Conservation (phyloP, 257 asterid genomes). For the Fraxinus excelsior region DNA sequence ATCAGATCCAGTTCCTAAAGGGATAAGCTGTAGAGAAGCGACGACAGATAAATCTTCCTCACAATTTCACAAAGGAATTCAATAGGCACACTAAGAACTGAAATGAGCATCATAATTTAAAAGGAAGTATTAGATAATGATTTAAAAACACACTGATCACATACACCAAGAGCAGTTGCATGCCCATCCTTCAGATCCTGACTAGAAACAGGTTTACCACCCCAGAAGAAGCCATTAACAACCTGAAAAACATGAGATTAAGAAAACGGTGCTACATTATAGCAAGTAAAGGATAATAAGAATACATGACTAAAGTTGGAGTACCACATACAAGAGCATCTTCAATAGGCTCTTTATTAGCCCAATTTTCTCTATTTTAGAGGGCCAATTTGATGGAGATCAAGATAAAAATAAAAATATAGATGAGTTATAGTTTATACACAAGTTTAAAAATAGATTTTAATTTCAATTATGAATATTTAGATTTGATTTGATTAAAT, state of each 20-base stretch:
- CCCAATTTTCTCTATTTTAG: background rate
- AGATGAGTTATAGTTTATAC: too few relatives aligned
- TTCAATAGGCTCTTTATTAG: background rate
- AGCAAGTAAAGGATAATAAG: background rate
- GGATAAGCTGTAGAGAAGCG: slow-evolving; percentile 71
- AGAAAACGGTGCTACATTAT: background rate
- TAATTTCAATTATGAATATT: too few relatives aligned
- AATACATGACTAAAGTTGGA: background rate
- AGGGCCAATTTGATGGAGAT: background rate
- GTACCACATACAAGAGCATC: background rate
- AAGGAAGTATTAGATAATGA: slow-evolving; percentile 10
- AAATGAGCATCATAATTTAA: slow-evolving; percentile 21
- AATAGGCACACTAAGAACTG: slow-evolving; percentile 13
- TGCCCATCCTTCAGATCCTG: slow-evolving; percentile 43
- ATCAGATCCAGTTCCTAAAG: slow-evolving; percentile 95
- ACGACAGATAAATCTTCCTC: slow-evolving; percentile 25
- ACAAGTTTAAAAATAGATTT: too few relatives aligned
- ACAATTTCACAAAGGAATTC: slow-evolving; percentile 23
- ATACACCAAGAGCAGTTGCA: slow-evolving; percentile 85
- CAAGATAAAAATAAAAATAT: too few relatives aligned
- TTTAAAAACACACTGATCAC: slow-evolving; percentile 31
- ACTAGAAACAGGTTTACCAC: slow-evolving; percentile 67
- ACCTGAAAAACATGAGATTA: slow-evolving; percentile 53
- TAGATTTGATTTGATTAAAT: too few relatives aligned
- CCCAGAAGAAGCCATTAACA: slow-evolving; percentile 85